Conservation (phyloP, 2,329 filamentous ascomycete species). For the Aspergillus jensenii region DNA sequence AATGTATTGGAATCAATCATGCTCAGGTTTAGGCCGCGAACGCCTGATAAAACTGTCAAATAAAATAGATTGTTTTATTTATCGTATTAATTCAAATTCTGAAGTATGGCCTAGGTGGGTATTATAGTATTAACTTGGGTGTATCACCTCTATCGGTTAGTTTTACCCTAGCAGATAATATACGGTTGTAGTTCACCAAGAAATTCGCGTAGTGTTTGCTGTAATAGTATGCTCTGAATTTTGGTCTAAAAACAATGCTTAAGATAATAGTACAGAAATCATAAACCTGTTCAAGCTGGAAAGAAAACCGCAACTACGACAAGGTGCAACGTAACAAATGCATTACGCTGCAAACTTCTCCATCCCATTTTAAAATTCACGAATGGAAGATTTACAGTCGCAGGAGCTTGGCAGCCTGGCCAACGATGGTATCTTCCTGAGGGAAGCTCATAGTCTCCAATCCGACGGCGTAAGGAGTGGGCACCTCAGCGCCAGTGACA, state of each 20-base stretch:
- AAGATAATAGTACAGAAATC: slow-evolving; percentile 26
- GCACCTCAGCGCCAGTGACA: slow-evolving; percentile 94
- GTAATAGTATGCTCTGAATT: slow-evolving; percentile 6
- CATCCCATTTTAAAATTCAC: slow-evolving; percentile 9
- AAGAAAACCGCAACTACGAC: slow-evolving; percentile 19
- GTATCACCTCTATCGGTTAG: neutral
- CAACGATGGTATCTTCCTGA: slow-evolving; percentile 80
- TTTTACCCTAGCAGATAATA: neutral
- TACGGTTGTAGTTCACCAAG: neutral
- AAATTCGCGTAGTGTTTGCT: neutral
- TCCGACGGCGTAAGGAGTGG: slow-evolving; percentile 89
- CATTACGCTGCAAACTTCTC: slow-evolving; percentile 26
- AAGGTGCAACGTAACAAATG: slow-evolving; percentile 33
- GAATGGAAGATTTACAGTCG: slow-evolving; percentile 58
- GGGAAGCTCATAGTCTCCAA: slow-evolving; percentile 97
- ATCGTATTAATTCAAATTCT: neutral
- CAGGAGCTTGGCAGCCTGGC: slow-evolving; percentile 86
- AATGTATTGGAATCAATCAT: slow-evolving; percentile 30
- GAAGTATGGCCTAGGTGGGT: neutral
- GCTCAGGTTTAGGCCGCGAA: neutral
- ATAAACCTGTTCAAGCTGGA: slow-evolving; percentile 12
- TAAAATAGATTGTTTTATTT: neutral
- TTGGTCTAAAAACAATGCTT: slow-evolving; percentile 20
- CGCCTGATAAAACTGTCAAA: neutral
- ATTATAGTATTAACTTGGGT: neutral